A percentile compares a stretch with the other conserved stretches of the same genome.
phyloP scores from a whole-genome alignment of 2,329 filamentous ascomycete genomes.

The Pseudogymnoascus sp. region DNA sequence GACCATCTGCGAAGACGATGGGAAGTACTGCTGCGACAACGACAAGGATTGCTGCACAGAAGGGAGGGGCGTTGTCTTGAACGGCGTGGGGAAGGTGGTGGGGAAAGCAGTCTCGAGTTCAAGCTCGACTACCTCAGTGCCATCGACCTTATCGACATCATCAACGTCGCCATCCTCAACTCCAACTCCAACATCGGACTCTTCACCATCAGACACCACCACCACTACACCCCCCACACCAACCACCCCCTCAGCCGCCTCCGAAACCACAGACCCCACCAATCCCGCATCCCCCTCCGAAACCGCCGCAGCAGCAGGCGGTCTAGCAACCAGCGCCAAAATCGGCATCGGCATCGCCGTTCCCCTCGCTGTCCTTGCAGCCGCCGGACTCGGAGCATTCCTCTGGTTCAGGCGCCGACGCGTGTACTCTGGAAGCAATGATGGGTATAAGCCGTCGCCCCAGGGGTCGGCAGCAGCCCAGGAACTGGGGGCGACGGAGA shows the following conservation, averaged over 20 bases:
- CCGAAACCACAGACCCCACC: background rate
- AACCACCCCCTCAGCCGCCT: background rate
- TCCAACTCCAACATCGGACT: background rate
- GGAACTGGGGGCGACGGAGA: background rate
- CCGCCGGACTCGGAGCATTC: background rate
- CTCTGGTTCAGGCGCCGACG: background rate
- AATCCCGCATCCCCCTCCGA: background rate
- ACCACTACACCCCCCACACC: background rate
- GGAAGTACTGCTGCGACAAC: conserved; percentile 11
- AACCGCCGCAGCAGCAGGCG: background rate
- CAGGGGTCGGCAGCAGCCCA: background rate
- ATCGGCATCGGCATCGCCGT: background rate
- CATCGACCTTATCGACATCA: background rate
- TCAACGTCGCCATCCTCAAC: background rate
- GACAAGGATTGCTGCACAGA: background rate
- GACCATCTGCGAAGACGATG: conserved; percentile 8
- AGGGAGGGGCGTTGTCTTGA: background rate
- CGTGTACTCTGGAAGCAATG: background rate
- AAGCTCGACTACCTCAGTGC: background rate
- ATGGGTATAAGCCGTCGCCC: background rate
- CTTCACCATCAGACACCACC: background rate
- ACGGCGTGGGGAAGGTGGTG: background rate
- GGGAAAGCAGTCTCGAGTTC: background rate
- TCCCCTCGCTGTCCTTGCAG: background rate
- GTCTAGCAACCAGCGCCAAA: background rate